phyloP scores from a whole-genome alignment of 169 alveolate genomes.

The Theileria sp. region DNA sequence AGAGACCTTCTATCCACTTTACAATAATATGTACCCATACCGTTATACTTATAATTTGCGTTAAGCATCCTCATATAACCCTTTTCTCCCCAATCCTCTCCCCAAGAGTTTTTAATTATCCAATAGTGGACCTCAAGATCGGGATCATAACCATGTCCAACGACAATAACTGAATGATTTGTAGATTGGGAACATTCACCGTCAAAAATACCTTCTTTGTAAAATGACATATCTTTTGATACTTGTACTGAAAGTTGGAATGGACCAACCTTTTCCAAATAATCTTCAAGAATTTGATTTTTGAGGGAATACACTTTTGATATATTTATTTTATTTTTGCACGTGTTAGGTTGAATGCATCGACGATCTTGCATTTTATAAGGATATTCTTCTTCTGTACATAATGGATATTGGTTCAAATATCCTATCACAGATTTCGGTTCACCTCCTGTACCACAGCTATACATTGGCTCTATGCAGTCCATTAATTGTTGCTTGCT shows the following conservation, averaged over 20 bases:
- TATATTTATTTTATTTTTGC: conserved; percentile 26
- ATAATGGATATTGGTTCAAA: conserved; percentile 66
- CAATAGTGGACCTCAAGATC: conserved; percentile 62
- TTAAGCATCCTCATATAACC: conserved; percentile 73
- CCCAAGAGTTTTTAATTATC: conserved; percentile 84
- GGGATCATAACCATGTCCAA: conserved; percentile 74
- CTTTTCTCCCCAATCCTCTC: conserved; percentile 81
- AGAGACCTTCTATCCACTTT: not conserved
- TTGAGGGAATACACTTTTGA: conserved; percentile 3
- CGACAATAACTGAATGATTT: conserved; percentile 75
- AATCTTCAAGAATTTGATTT: conserved; percentile 37
- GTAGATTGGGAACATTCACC: conserved; percentile 55
- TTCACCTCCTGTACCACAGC: conserved; percentile 83
- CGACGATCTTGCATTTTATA: conserved; percentile 66
- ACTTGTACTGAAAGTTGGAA: conserved; percentile 86
- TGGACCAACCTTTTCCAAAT: conserved; percentile 67
- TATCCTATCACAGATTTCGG: conserved; percentile 74
- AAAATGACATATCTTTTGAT: conserved; percentile 75
- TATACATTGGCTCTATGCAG: conserved; percentile 66
- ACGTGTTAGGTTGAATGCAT: conserved; percentile 2
- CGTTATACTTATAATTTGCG: not conserved
- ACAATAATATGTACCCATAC: not conserved
- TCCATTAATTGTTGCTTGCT: conserved; percentile 86
- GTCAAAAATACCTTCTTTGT: conserved; percentile 70
- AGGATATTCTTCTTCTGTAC: conserved; percentile 72